These are phyloP conservation scores for Salicornia ramosissima DNA, from an alignment of 148 eudicot species.

Conservation along the genomic window DNA sequence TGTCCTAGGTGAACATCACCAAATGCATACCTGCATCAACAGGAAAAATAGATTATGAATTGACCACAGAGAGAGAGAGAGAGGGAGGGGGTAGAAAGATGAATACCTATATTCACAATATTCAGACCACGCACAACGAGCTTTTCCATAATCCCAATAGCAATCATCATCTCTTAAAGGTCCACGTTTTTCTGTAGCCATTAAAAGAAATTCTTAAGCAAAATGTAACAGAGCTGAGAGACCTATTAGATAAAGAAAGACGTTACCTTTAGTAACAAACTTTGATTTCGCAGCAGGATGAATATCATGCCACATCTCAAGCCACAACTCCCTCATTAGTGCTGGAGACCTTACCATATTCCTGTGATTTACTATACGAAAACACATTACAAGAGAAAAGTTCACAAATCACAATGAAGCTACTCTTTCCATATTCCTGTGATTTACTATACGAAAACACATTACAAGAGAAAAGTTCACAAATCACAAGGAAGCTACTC, in stretches of 20 bases:
- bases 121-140: constrained; percentile 94
- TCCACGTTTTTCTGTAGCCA: constrained; percentile 66
- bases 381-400: constrained; percentile 12
- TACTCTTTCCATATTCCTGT: no score
- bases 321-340: constrained; percentile 96
- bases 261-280: constrained; percentile 80
- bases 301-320: constrained; percentile 97
- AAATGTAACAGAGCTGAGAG: constrained; percentile 6
- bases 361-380: constrained; percentile 79
- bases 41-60: not conserved
- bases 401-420: not conserved
- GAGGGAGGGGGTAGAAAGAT: constrained; percentile 5
- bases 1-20: constrained; percentile 98
- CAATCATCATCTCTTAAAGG: constrained; percentile 92
- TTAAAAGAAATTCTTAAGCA: constrained; percentile 5
- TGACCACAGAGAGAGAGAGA: not conserved
- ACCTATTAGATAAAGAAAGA: not conserved
- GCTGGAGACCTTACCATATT: constrained; percentile 85
- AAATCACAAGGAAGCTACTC: not conserved
- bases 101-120: constrained; percentile 87
- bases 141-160: constrained; percentile 97
- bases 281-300: constrained; percentile 72
- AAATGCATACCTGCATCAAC: constrained; percentile 63
- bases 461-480: constrained; percentile 6
- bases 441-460: no score